These are phyloP conservation scores for Margaritispora aquatica DNA, from an alignment of 495 filamentous ascomycete genomes.

Conservation along the genomic window DNA sequence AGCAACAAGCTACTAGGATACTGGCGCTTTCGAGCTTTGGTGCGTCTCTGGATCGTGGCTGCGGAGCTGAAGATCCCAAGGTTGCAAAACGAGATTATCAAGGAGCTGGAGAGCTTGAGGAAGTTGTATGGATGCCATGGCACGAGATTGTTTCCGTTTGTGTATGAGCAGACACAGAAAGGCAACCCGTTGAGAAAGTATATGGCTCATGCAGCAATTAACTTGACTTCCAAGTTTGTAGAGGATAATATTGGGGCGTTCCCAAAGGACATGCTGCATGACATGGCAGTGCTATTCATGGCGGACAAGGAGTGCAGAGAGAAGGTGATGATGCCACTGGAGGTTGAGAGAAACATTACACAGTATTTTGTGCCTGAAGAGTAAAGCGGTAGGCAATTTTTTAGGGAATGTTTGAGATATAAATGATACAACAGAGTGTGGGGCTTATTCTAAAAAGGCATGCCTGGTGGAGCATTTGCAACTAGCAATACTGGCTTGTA, in stretches of 20 bases:
- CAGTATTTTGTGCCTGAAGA: background rate
- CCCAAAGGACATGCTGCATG: conserved; percentile 6
- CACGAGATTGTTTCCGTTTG: background rate
- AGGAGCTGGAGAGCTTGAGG: background rate
- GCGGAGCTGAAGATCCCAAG: conserved; percentile 4
- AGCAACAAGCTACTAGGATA: background rate
- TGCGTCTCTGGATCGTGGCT: conserved; percentile 5
- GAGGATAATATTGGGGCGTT: background rate
- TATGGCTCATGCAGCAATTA: background rate
- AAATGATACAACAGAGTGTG: too few species aligned
- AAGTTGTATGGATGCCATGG: background rate
- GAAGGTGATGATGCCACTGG: background rate
- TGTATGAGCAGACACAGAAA: conserved; percentile 1
- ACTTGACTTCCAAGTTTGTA: background rate
- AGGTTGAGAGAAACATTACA: background rate
- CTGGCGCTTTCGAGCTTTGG: background rate
- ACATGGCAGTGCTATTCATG: background rate
- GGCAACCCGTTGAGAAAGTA: background rate
- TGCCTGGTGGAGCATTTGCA: too few species aligned
- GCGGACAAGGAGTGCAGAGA: background rate
- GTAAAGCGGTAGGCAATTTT: too few species aligned
- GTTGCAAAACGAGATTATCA: conserved; percentile 6
- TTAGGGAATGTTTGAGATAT: too few species aligned
- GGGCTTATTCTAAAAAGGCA: too few species aligned
- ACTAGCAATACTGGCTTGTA: too few species aligned